phyloP scores from a whole-genome alignment of 2,329 filamentous ascomycete genomes.

The Cladosporium sp. region DNA sequence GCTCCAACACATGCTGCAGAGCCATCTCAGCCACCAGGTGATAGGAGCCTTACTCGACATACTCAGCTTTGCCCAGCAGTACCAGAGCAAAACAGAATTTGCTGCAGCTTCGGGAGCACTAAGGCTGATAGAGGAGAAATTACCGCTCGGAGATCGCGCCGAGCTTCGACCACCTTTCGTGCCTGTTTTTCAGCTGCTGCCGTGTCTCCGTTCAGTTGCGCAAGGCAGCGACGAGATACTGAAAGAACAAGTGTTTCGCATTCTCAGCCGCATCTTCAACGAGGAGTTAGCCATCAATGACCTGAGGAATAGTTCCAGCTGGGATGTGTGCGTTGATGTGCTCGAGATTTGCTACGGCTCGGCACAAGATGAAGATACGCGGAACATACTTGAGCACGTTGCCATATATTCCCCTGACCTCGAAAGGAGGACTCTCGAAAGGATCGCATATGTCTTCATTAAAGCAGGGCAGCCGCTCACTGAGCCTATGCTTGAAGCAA shows the following conservation, averaged over 20 bases:
- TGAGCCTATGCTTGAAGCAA: slow-evolving; percentile 19
- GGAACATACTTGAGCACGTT: slow-evolving; percentile 3
- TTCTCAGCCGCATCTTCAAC: slow-evolving; percentile 44
- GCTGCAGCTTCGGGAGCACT: slow-evolving; percentile 28
- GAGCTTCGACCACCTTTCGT: slow-evolving; percentile 6
- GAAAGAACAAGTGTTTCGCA: slow-evolving; percentile 15
- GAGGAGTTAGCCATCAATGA: slow-evolving; percentile 30
- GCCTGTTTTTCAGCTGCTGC: slow-evolving; percentile 14
- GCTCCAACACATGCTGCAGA: slow-evolving; percentile 25
- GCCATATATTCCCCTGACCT: slow-evolving; percentile 13
- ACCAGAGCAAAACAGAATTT: slow-evolving; percentile 21
- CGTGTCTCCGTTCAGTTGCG: slow-evolving; percentile 12
- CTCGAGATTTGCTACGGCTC: slow-evolving; percentile 49
- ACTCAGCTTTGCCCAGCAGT: slow-evolving; percentile 18
- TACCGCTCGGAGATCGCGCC: slow-evolving; percentile 14
- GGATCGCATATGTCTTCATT: slow-evolving; percentile 22
- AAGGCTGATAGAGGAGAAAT: slow-evolving; percentile 25
- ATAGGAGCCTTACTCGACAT: slow-evolving; percentile 23
- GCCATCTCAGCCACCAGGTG: slow-evolving; percentile 27
- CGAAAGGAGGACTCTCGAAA: slow-evolving; percentile 20
- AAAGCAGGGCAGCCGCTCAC: slow-evolving; percentile 20
- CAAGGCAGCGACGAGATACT: slow-evolving; percentile 13
- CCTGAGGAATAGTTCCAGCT: slow-evolving; percentile 51
- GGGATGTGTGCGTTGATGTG: slow-evolving; percentile 61
- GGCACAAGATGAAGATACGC: slow-evolving; percentile 41